Evolutionary conservation across 1,139 yeast species (phyloP), one percentile per base, ranked within the genome.

Genomic region (Ogataea hybrid): DNA sequence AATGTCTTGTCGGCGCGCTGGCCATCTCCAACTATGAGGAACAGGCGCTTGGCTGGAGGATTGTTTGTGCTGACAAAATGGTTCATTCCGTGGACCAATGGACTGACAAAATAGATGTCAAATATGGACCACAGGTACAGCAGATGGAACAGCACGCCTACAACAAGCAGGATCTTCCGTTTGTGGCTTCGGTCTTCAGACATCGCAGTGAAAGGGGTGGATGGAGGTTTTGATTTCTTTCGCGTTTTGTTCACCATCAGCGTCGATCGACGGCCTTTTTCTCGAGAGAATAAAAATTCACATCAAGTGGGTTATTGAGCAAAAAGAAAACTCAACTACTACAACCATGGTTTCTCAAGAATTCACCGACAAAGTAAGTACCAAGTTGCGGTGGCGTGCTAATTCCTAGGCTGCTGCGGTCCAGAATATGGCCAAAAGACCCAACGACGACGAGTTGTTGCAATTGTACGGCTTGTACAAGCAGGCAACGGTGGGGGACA

Each of bases 401-500:
- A 35, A 33, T 40, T 18, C 11, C 5, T 23, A 84, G 90, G 96
- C 97, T 51, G 80, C 75, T 51, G 81, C 86, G 46, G 96, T 87
- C 58, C 81, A 84, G 67, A 70, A 75, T 56, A 73, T 90, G 56
- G 73, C 89, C 57, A 72, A 75, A 52, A 84, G 86, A 66, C 97
- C 97, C 57, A 65, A 71, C 55, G 92, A 88, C 66, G 95, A 87
- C 60, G 97, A 90, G 67, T 73, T 89, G 64, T 77, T 92, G 62
- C 71, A 77, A 56, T 71, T 84, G 59, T 92, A 92, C 71, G 97
- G 94, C 32, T 77, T 92, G 60, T 92, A 77, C 83, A 92, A 92
- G 71, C 98, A 92, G 71, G 95, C 97, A 53, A 90, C 97, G 36
- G 84, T 83, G 46, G 98, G 98, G 54, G 98, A 92, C 77, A 86